Evolutionary conservation across 1,284 basidiomycete genomes (phyloP), one percentile per base, ranked within the genome.

Genomic region (Sanghuangporus weigelae): DNA sequence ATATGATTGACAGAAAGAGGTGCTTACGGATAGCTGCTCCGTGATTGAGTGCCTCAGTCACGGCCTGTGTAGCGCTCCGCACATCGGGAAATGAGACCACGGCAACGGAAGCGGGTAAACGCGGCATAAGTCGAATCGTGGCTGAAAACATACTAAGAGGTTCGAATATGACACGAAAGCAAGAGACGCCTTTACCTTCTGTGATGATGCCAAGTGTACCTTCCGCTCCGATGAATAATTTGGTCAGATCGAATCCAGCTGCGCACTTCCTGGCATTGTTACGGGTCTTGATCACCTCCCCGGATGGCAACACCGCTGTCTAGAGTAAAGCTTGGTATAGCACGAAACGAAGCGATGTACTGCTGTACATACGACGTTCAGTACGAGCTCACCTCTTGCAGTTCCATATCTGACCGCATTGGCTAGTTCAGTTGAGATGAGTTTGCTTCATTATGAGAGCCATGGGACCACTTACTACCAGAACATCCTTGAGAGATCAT

Each of bases 401-500:
- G 90, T 93, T 10, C 90, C 92, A 70, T 93, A 93, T 63, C 90
- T 78, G 7, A 93, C 90, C 7, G 91, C 91, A 68, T 93, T 93
- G 0, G 91, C 92, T 76, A 74, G 73, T 62, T 71, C n/a, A 31
- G 26, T 31, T 31, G 2, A 31, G 26, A 31, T 31, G 26, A 31
- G 3, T 4, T 31, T 31, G 26, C 26, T 31, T 31, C 26, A 31
- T 31, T 3, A 31, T 31, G 26, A 31, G 26, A 31, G 26, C 40
- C 46, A 57, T 2, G 16, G 40, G 59, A 68, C 50, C 53, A 49
- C 48, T 49, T 21, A 49, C 48, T 69, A 57, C 71, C 72, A 54
- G 66, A 71, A 63, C 71, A 73, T 2, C 76, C 76, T 1, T 77
- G 81, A 12, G 76, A 77, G 14, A 81, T 78, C 83, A 86, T 85